Base-by-base conservation (phyloP, 2,329 filamentous ascomycete genomes). In the Colletotrichum shisoi region DNA sequence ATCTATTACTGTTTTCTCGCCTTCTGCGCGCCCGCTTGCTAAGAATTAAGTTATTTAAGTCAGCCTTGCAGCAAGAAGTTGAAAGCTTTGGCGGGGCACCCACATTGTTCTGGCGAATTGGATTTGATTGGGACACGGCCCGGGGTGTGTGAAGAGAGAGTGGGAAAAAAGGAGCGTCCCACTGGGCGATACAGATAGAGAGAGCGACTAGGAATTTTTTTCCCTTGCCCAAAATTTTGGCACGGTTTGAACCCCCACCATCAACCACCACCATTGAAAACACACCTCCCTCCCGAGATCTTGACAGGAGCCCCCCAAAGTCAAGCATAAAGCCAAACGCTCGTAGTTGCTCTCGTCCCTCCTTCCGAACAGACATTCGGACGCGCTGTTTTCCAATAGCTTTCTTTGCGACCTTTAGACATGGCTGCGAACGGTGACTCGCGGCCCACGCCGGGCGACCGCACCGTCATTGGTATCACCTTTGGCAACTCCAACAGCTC, bases 401-500 rank as follows among this genome's bases (percentile, higher is more conserved):
- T 54, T 51, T 52, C 54, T 51, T 57, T 49, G 54, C 58, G 71
- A 67, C 67, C 67, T 70, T 65, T 51, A 67, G 37, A 72, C 68
- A 85, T 85, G 83, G 80, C 80, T 78, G 81, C 82, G 68, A 81
- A 80, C 73, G 78, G 75, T 71, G 77, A 76, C 67, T 75, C 75
- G 67, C 79, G 79, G 75, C 68, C 79, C 69, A 80, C 83, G 79
- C 86, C 87, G 58, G 81, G 80, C 73, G 84, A 89, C 73, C 84
- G 87, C 74, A 83, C 85, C 75, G 92, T 91, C 77, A 98, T 99
- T 81, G 95, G 95, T 79, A 93, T 99, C 77, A 91, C 94, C 72
- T 97, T 98, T 84, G 95, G 95, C 82, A 99, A 98, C 84, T 94
- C 93, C 70, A 96, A 97, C 89, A 96, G 93, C 83, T 97, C 93